Conservation (phyloP, 495 filamentous ascomycete genomes). For the Lasiosphaeria miniovina region DNA sequence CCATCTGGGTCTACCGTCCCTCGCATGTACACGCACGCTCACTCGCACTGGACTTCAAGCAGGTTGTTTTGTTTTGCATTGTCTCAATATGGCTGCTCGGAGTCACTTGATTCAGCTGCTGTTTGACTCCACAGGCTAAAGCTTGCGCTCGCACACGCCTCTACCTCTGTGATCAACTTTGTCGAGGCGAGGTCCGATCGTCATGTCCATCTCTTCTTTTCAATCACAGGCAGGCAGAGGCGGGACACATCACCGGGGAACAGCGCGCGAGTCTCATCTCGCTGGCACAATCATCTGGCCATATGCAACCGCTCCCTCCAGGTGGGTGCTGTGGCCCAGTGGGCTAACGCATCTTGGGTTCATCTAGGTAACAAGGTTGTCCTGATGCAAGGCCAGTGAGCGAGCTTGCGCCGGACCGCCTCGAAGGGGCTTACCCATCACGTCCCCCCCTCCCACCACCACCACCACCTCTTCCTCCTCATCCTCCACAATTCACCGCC, state of each 20-base stretch:
- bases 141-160: background rate
- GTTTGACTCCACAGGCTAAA: constrained; percentile 17
- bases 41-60: no score
- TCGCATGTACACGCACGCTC: no score
- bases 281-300: no score
- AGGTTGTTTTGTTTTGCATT: constrained; percentile 5
- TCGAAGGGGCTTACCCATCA: background rate
- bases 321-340: background rate
- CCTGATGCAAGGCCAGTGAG: background rate
- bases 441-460: constrained; percentile 1
- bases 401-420: background rate
- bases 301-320: background rate
- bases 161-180: background rate
- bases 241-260: background rate
- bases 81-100: constrained; percentile 12
- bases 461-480: background rate
- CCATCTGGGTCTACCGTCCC: no score
- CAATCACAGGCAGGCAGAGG: no score
- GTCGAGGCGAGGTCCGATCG: background rate
- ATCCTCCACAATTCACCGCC: constrained; percentile 17
- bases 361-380: background rate
- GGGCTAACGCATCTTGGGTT: background rate
- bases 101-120: constrained; percentile 14
- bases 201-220: background rate
- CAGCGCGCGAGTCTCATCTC: background rate